phyloP scores from a whole-genome alignment of 192 early-diverging fungal genomes.

The Backusella morwellensis region DNA sequence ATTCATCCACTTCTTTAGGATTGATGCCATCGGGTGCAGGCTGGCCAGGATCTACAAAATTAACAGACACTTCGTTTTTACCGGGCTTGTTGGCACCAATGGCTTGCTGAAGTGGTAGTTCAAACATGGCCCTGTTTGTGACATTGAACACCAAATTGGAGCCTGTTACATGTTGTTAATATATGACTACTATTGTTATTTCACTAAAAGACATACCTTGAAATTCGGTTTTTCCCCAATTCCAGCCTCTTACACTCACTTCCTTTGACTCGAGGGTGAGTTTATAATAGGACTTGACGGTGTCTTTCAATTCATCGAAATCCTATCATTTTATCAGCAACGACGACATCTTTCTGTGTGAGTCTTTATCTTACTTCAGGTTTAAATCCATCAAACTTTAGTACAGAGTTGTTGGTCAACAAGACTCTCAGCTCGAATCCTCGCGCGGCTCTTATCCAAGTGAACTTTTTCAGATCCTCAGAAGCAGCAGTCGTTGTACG shows the following conservation, averaged over 20 bases:
- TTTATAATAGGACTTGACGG: conserved; percentile 69
- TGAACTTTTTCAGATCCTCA: conserved; percentile 68
- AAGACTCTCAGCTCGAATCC: conserved; percentile 81
- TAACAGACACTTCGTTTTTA: conserved; percentile 91
- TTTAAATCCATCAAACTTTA: conserved; percentile 90
- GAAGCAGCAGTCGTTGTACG: conserved; percentile 54
- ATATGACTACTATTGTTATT: background rate
- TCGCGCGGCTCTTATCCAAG: conserved; percentile 83
- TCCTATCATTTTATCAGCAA: conserved; percentile 48
- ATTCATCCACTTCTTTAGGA: conserved; percentile 60
- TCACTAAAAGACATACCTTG: conserved; percentile 45
- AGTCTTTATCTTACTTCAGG: conserved; percentile 45
- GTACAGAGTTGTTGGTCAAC: conserved; percentile 67
- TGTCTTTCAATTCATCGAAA: conserved; percentile 76
- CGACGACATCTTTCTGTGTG: too few species aligned
- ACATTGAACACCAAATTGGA: conserved; percentile 79
- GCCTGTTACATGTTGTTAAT: conserved; percentile 20
- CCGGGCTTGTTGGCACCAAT: conserved; percentile 80
- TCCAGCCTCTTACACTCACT: conserved; percentile 89
- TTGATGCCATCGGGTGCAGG: conserved; percentile 45
- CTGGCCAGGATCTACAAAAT: conserved; percentile 74
- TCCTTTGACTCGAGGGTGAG: conserved; percentile 79
- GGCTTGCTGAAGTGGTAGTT: conserved; percentile 86
- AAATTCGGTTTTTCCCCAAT: conserved; percentile 93
- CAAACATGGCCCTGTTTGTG: conserved; percentile 82